A percentile compares a stretch with the other conserved stretches of the same genome.
Conservation (phyloP, 305 asterid species). For the Ajuga reptans region DNA sequence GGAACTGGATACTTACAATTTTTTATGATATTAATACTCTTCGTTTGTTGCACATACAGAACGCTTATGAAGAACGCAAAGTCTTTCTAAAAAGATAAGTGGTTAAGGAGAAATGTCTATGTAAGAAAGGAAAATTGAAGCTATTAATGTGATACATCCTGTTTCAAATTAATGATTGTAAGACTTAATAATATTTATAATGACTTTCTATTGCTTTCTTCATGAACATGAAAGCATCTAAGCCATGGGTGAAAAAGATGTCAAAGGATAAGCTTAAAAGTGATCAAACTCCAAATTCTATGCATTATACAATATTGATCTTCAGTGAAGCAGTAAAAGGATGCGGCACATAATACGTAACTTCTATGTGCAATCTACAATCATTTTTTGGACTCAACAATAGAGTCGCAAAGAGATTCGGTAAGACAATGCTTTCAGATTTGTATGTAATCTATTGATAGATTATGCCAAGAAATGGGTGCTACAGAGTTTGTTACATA, state of each 20-base stretch:
- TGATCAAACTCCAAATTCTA: background rate
- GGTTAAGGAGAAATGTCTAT: background rate
- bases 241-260: background rate
- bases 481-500: background rate
- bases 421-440: background rate
- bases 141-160: background rate
- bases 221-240: background rate
- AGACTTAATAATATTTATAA: background rate
- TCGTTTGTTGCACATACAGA: background rate
- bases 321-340: background rate
- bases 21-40: background rate
- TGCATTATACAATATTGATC: background rate
- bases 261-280: background rate
- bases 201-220: background rate
- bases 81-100: background rate
- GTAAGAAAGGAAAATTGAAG: background rate
- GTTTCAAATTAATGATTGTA: background rate
- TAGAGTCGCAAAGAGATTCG: background rate
- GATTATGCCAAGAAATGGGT: background rate
- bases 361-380: background rate
- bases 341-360: background rate
- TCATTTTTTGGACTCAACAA: background rate
- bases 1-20: background rate
- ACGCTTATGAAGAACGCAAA: background rate
- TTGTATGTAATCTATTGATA: background rate